Percentiles rank a stretch among this genome's conserved stretches.
Conservation (phyloP, 495 filamentous ascomycete genomes). For the Sphaerosporella brunnea region DNA sequence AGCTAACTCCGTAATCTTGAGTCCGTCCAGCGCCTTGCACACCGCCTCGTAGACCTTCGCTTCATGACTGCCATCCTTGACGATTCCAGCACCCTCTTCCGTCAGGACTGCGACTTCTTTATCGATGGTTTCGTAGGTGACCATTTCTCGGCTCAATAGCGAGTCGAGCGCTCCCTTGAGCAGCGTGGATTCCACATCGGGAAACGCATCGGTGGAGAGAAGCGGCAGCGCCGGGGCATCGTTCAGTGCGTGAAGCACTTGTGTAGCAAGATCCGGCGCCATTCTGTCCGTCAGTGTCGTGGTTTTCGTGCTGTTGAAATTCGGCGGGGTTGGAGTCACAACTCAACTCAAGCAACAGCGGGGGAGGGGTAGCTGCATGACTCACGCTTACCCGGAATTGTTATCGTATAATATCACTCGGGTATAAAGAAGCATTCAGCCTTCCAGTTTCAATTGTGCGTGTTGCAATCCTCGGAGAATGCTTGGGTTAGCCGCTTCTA, state of each 20-base stretch:
- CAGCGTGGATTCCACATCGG: slow-evolving; percentile 46
- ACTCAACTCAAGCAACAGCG: too few relatives aligned
- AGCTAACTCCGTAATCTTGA: slow-evolving; percentile 63
- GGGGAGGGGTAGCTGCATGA: too few relatives aligned
- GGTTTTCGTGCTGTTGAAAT: too few relatives aligned
- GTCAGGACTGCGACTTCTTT: slow-evolving; percentile 63
- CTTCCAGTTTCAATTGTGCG: too few relatives aligned
- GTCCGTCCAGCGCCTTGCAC: slow-evolving; percentile 52
- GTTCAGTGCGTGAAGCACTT: slow-evolving; percentile 50
- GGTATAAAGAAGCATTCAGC: too few relatives aligned
- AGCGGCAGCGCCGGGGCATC: slow-evolving; percentile 42
- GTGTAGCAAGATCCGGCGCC: slow-evolving; percentile 47
- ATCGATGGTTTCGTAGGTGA: slow-evolving; percentile 66
- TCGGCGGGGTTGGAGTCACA: too few relatives aligned
- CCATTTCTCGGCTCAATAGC: slow-evolving; percentile 65
- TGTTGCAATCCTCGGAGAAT: too few relatives aligned
- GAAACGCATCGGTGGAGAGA: slow-evolving; percentile 58
- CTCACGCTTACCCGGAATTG: too few relatives aligned
- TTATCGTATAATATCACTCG: too few relatives aligned
- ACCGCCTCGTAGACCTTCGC: slow-evolving; percentile 85
- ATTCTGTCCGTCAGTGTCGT: too few relatives aligned
- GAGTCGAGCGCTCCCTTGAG: slow-evolving; percentile 79
- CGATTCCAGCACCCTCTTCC: slow-evolving; percentile 59
- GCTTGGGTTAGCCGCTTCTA: too few relatives aligned
- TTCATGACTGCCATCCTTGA: slow-evolving; percentile 76